Evolutionary conservation across 345 rosid species (phyloP).

Genomic region (Citrus reticulata): DNA sequence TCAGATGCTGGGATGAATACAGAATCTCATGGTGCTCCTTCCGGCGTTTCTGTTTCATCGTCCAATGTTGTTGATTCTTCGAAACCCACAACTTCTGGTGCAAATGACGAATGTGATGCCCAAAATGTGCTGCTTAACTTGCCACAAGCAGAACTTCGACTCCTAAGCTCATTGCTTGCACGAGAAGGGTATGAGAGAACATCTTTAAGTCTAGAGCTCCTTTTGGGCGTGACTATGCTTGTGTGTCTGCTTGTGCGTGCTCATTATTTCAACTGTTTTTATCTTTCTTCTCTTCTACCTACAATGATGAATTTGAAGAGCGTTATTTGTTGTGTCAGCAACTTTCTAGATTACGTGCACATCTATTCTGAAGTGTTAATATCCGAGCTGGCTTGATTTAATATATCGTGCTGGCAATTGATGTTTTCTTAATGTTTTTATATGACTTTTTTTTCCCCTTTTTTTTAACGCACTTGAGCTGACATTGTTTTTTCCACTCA

Average conservation of each 20-base stretch:
- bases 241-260: neutral
- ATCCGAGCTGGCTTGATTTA: neutral
- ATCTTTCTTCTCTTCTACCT: neutral
- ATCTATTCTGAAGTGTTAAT: neutral
- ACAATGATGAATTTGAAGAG: neutral
- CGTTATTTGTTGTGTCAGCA: neutral
- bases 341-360: neutral
- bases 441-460: neutral
- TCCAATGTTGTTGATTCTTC: constrained; percentile 35
- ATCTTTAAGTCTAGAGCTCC: neutral
- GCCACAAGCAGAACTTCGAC: constrained; percentile 78
- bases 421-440: neutral
- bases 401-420: neutral
- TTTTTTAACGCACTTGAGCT: neutral
- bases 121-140: constrained; percentile 57
- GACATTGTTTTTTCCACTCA: constrained; percentile 27
- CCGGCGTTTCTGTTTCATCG: constrained; percentile 34
- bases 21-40: constrained; percentile 37
- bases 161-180: constrained; percentile 89
- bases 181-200: constrained; percentile 68
- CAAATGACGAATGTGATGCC: constrained; percentile 55
- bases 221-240: neutral
- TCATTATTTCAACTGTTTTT: neutral
- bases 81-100: constrained; percentile 35
- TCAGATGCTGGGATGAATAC: constrained; percentile 37